Evolutionary conservation across 352 stramenopile species (phyloP).

Genomic region (Plasmopara halstedii): DNA sequence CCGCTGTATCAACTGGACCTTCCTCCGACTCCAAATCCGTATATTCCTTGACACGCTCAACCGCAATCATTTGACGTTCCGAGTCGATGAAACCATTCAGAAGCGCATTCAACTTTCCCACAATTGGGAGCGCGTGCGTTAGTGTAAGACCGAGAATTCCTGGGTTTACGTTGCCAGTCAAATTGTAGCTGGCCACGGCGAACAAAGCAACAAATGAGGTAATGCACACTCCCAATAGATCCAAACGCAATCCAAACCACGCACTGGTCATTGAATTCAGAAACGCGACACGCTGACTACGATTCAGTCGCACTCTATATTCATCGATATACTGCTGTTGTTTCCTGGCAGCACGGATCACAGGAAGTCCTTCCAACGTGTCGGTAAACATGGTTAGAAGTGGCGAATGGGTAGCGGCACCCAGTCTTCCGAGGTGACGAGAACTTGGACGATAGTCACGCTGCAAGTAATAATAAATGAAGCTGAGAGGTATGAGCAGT

Average conservation of each 20-base stretch:
- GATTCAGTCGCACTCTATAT: constrained; percentile 45
- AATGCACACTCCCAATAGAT: constrained; percentile 75
- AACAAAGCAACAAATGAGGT: constrained; percentile 79
- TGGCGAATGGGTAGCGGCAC: constrained; percentile 63
- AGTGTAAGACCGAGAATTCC: constrained; percentile 83
- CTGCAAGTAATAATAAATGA: constrained; percentile 66
- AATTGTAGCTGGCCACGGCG: constrained; percentile 60
- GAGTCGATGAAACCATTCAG: constrained; percentile 82
- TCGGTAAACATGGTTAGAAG: constrained; percentile 66
- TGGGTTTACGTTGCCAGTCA: constrained; percentile 45
- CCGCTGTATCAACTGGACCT: constrained; percentile 6
- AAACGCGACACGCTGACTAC: constrained; percentile 74
- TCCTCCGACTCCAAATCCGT: constrained; percentile 43
- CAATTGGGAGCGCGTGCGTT: constrained; percentile 84
- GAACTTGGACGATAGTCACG: constrained; percentile 59
- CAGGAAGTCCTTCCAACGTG: constrained; percentile 53
- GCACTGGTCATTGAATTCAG: constrained; percentile 52
- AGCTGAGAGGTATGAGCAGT: constrained; percentile 59
- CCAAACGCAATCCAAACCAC: constrained; percentile 82
- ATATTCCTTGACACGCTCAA: constrained; percentile 87
- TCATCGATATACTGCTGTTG: constrained; percentile 30
- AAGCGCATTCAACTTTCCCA: constrained; percentile 82
- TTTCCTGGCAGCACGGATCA: constrained; percentile 52
- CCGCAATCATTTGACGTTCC: constrained; percentile 88
- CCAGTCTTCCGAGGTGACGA: constrained; percentile 59